These are phyloP conservation scores for Deinandra increscens DNA, from an alignment of 129 eudicot genomes.

Conservation along the genomic window DNA sequence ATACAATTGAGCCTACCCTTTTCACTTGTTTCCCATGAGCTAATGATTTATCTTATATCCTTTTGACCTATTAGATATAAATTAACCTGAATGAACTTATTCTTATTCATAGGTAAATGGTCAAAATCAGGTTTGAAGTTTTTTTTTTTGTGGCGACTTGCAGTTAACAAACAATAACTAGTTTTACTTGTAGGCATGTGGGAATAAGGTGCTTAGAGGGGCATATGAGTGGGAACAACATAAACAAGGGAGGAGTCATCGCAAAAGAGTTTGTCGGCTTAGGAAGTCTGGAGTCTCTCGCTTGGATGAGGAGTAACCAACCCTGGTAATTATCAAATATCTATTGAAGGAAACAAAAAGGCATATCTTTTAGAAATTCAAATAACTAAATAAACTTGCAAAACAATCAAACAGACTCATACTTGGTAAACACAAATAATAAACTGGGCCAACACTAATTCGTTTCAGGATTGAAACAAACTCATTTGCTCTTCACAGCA, in stretches of 20 bases:
- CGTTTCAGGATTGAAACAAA: too few relatives aligned
- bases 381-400: too few relatives aligned
- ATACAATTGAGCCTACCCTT: neutral
- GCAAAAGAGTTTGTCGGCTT: conserved; percentile 64
- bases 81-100: too few relatives aligned
- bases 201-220: conserved; percentile 88
- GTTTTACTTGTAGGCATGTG: conserved; percentile 59
- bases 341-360: neutral
- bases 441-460: too few relatives aligned
- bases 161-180: neutral
- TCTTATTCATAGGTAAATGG: too few relatives aligned
- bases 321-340: neutral
- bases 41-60: neutral
- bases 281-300: conserved; percentile 51
- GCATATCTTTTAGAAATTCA: too few relatives aligned
- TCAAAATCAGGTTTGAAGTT: too few relatives aligned
- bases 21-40: neutral
- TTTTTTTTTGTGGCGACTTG: conserved; percentile 1
- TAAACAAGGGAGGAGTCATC: conserved; percentile 74
- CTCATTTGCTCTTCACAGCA: too few relatives aligned
- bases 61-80: neutral
- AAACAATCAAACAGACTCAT: too few relatives aligned
- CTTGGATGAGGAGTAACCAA: conserved; percentile 21
- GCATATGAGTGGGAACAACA: conserved; percentile 95
- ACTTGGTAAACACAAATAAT: too few relatives aligned